Evolutionary conservation across 345 rosid species (phyloP), one percentile per base, ranked within the genome.

Genomic region (Eucalyptus victrix): DNA sequence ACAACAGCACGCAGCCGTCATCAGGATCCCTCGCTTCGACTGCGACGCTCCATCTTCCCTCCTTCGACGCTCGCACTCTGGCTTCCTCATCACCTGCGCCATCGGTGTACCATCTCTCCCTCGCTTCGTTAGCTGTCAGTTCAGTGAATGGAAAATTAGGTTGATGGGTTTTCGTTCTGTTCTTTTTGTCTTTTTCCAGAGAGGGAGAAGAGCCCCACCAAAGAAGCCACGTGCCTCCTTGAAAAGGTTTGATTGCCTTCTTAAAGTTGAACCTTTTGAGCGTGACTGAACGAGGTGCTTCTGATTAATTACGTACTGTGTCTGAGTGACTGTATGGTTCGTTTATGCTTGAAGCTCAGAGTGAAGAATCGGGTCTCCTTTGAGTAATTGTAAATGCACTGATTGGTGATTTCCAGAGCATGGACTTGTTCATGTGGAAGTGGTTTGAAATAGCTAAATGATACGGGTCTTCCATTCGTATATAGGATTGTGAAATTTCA

Each of bases 191-290:
- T 19, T 76, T 90, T 54, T 85, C 88, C 95, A 95, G 98, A 94
- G 99, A 94, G 93, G 93, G 98, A 96, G 93, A 96, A 97, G 87
- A 96, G 98, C 92, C 98, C 98, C 37, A 97, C 99, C 9, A 18
- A 95, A 92, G 99, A 97, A 90, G 97, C 94, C 87, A 95, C 95
- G 88, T 90, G 95, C 87, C 95, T 96, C 92, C 97, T 97, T 90
- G 94, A 94, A 34, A 95, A 95, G 97, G 98, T 95, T 69, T 19
- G 26, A 5, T 34, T 8, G 81, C 44, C 81, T 34, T 72, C 45
- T 34, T 19, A 54, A 67, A 67, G 76, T 67, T 16, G 32, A 67
- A n/a, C 18, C 40, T n/a, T n/a, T 67, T 67, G 0, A 7, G 21
- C 40, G 10, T n/a, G 21, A 67, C 76, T n/a, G 40, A 65, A n/a